phyloP scores from a whole-genome alignment of 2,329 filamentous ascomycete genomes.

The Hypoxylon sp. region DNA sequence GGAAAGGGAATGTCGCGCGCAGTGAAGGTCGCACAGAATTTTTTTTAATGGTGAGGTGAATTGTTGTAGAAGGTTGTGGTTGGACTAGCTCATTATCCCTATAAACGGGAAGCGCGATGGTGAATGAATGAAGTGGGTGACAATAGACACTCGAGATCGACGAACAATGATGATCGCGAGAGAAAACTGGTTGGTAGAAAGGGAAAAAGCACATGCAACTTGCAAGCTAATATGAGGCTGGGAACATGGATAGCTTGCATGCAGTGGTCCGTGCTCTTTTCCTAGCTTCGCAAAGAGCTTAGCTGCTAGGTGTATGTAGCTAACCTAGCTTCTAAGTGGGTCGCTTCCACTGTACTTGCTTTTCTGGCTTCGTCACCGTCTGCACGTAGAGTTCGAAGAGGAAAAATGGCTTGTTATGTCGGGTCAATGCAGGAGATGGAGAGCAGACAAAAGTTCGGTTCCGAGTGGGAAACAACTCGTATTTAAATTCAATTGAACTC shows the following conservation, averaged over 20 bases:
- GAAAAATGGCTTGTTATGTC: background rate
- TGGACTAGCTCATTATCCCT: constrained; percentile 16
- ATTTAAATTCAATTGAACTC: background rate
- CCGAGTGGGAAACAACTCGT: background rate
- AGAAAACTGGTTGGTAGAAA: constrained; percentile 35
- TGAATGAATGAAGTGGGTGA: constrained; percentile 15
- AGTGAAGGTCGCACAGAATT: constrained; percentile 19
- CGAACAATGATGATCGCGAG: constrained; percentile 41
- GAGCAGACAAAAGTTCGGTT: background rate
- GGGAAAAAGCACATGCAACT: constrained; percentile 39
- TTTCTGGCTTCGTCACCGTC: constrained; percentile 11
- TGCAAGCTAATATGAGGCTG: constrained; percentile 29
- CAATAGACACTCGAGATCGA: constrained; percentile 39
- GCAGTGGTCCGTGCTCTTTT: constrained; percentile 23
- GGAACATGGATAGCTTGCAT: constrained; percentile 28
- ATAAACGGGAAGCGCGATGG: constrained; percentile 11
- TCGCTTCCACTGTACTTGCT: constrained; percentile 1
- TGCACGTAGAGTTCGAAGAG: background rate
- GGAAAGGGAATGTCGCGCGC: constrained; percentile 5
- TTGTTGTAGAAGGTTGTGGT: constrained; percentile 13
- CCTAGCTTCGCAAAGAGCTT: constrained; percentile 5
- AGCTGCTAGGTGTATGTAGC: background rate
- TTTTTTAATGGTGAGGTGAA: constrained; percentile 7
- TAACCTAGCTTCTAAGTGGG: background rate
- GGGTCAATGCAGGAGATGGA: background rate